A percentile compares a stretch with the other conserved stretches of the same genome.
Conservation (phyloP, 352 stramenopile species). For the Phytophthora gonapodyides region DNA sequence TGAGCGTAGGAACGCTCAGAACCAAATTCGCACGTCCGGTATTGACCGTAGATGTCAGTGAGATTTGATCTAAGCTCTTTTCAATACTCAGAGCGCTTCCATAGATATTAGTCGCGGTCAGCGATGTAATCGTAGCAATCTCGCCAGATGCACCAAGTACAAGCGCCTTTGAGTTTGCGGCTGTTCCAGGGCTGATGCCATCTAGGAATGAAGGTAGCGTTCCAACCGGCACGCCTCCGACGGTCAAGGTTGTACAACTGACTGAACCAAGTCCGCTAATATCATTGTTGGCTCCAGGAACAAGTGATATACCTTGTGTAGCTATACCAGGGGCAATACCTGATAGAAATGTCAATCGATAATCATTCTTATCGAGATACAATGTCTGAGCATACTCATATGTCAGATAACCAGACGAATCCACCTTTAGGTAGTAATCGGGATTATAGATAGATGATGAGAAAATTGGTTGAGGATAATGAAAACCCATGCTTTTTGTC, state of each 20-base stretch:
- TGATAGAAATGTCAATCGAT: conserved; percentile 11
- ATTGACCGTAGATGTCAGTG: too few relatives aligned
- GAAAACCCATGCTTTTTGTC: conserved; percentile 29
- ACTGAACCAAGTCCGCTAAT: conserved; percentile 4
- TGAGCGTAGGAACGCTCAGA: too few relatives aligned
- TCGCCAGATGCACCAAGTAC: conserved; percentile 5
- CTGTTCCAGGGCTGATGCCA: too few relatives aligned
- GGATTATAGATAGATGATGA: conserved; percentile 23
- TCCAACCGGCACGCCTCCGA: not conserved
- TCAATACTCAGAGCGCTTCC: too few relatives aligned
- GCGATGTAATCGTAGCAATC: not conserved
- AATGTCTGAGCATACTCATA: conserved; percentile 25
- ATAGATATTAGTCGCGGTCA: too few relatives aligned
- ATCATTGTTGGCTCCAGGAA: conserved; percentile 1
- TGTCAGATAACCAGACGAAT: conserved; percentile 8
- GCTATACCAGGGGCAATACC: conserved; percentile 2
- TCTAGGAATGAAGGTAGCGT: too few relatives aligned
- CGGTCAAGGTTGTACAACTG: conserved; percentile 5
- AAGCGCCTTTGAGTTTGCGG: conserved; percentile 4
- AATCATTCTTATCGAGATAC: conserved; percentile 21
- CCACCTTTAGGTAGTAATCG: conserved; percentile 17
- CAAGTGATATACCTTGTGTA: not conserved
- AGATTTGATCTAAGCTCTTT: too few relatives aligned
- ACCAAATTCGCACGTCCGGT: too few relatives aligned
- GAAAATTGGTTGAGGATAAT: conserved; percentile 23